Base-by-base conservation (phyloP, 208 protist genomes). In the Trypanosoma platydactyli region DNA sequence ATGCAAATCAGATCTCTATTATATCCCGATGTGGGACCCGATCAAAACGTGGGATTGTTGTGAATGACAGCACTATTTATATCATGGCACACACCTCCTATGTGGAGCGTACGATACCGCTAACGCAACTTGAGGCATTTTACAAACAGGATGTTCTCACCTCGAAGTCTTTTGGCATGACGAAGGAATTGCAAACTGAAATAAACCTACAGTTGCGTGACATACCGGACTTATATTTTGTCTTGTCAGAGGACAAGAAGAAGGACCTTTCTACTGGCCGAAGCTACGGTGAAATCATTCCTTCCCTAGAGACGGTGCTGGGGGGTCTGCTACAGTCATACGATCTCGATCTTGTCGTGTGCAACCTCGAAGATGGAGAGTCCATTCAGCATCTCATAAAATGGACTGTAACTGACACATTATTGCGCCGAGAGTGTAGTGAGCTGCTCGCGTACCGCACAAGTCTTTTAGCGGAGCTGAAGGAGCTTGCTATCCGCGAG, bases 111-210 rank as follows among this genome's bases (percentile, higher is more conserved):
- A 59, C 51, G 13, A 33, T 59, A 13, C 63, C 63, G 51, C 38
- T 68, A 7, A 40, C 41, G 41, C 52, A 52, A 16, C 13, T 63
- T 7, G 65, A 64, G n/a, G 65, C 49, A 18, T 5, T 71, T 35
- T 4, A 44, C 24, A 55, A 51, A 54, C 65, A 71, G 29, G 54
- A 63, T 22, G 27, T 63, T 12, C 2, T 54, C 16, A 58, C 40
- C 7, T 13, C 38, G 16, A 71, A 71, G 55, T 30, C 54, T 16
- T 51, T 71, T 33, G 56, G 57, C 13, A 57, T 71, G 2, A 24
- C 65, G 15, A 71, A 71, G 45, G 65, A 71, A 18, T 51, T 11
- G 45, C 57, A 71, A 35, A 57, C 49, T 15, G 54, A 71, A n/a
- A 22, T 71, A 30, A 0, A 63, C 0, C 38, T 71, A 18, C 41